Evolutionary conservation across 2,329 filamentous ascomycete genomes (phyloP), one percentile per base, ranked within the genome.

Genomic region (Talaromyces sp.): DNA sequence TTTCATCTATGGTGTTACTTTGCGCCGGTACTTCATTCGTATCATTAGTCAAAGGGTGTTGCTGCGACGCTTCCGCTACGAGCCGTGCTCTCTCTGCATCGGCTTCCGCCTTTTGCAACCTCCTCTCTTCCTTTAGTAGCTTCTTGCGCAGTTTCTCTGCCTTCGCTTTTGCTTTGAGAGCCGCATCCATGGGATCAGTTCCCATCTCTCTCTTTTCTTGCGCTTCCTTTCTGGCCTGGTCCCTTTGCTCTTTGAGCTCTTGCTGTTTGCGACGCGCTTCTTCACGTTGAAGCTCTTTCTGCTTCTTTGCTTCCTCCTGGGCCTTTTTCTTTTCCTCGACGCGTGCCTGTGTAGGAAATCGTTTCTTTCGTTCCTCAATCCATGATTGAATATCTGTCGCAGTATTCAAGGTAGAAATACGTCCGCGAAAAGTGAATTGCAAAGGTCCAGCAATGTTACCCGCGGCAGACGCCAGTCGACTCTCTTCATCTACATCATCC

Each of bases 311-410:
- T 74, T 90, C 88, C 73, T 89, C 87, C 73, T 84, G 83, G 70
- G 85, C 86, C 73, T 86, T 86, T 72, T 86, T 86, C 74, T 84
- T 88, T 72, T 87, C 86, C 69, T 86, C 76, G 33, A 77, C 83
- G 63, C 91, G 88, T 66, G 87, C 86, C 74, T 87, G 86, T 2
- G 93, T 97, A 1, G 94, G 94, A 74, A 87, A 98, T 61, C 89
- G 89, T 69, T 87, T 89, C 73, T 85, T 90, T 66, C 94, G 87
- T 76, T 97, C 92, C 59, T 87, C 87, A 68, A 96, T 87, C 87
- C 92, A 98, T 7, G 87, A 86, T 27, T 87, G 85, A 63, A 97
- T 84, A 73, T 97, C 93, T 66, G 86, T 86, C 17, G 83, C 75
- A 7, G 82, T 83, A 62, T 82, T 81, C 27, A 89, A 74, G 0